Base-by-base conservation (phyloP, 345 rosid species). In the Reutealis trisperma region DNA sequence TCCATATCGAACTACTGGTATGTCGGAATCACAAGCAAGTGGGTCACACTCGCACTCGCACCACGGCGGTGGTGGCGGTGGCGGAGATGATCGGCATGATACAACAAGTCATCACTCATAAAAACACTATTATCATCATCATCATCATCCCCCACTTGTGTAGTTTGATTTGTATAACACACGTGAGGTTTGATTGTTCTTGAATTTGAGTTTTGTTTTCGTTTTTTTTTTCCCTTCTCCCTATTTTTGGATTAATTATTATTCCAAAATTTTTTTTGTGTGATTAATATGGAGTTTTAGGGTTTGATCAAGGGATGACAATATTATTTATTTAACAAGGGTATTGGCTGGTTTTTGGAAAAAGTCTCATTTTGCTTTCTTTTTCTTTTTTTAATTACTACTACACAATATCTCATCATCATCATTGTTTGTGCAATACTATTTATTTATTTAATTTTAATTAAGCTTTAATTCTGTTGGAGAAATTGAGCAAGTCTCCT, bases 21-120 rank as follows among this genome's bases (percentile, higher is more conserved):
- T 83, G 24, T 82, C 88, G 4, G 96, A 95, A 30, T 91, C 97
- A 30, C 98, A 87, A 74, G 92, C 96, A 4, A 93, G 96, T 67
- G 93, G 89, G 44, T 91, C 98, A 24, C 98, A 88, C n/a, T n/a
- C n/a, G n/a, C n/a, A n/a, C 51, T 34, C 37, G 37, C 87, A 84
- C 71, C 61, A 69, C n/a, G 70, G 75, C n/a, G 75, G 80, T 27
- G 83, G 86, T 2, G 86, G 83, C 4, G 90, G 81, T 25, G 83
- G 84, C 45, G 87, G 84, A 1, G 94, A 90, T 59, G 91, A 91
- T 72, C 90, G 85, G 68, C 89, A 84, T 67, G 97, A 90, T 70
- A 78, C 87, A 12, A 80, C 81, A 24, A 87, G 89, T 83, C 91
- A 88, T 75, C 87, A 73, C 74, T 82, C 88, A 41, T 84, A 83